These are phyloP conservation scores for Triticum dicoccoides DNA, from an alignment of 176 grass and related monocot species.

Conservation along the genomic window DNA sequence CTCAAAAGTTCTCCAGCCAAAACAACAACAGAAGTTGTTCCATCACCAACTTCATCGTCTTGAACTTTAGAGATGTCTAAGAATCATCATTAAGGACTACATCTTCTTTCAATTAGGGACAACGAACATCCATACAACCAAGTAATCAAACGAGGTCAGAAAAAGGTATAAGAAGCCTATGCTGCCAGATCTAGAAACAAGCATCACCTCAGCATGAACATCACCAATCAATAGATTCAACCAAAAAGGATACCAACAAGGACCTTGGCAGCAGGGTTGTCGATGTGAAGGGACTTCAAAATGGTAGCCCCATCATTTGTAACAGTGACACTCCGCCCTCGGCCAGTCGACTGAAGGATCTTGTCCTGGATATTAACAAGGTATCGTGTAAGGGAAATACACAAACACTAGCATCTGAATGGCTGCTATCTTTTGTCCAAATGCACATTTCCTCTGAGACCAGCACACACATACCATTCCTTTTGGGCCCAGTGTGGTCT, in stretches of 20 bases:
- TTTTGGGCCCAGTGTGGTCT: conserved; percentile 86
- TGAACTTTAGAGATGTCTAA: conserved; percentile 99
- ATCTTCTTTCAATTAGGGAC: background rate
- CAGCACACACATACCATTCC: conserved; percentile 63
- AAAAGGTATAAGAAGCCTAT: background rate
- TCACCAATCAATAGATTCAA: background rate
- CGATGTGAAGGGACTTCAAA: conserved; percentile 86
- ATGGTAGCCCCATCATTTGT: conserved; percentile 90
- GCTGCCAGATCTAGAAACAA: background rate
- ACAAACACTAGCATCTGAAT: background rate
- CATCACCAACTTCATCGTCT: conserved; percentile 98
- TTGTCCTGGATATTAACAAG: conserved; percentile 52
- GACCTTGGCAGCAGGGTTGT: conserved; percentile 84
- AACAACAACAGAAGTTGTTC: conserved; percentile 94
- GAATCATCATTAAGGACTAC: conserved; percentile 43
- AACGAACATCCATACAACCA: background rate
- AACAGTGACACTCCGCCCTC: conserved; percentile 63
- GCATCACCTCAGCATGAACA: background rate
- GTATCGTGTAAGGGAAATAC: background rate
- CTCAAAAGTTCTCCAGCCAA: conserved; percentile 92
- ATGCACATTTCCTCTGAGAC: background rate
- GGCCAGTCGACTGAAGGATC: conserved; percentile 78
- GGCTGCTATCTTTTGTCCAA: background rate
- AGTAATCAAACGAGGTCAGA: background rate
- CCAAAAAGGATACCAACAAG: conserved; percentile 93